Conservation (phyloP, 2,329 filamentous ascomycete genomes). For the Penicillium sp. region DNA sequence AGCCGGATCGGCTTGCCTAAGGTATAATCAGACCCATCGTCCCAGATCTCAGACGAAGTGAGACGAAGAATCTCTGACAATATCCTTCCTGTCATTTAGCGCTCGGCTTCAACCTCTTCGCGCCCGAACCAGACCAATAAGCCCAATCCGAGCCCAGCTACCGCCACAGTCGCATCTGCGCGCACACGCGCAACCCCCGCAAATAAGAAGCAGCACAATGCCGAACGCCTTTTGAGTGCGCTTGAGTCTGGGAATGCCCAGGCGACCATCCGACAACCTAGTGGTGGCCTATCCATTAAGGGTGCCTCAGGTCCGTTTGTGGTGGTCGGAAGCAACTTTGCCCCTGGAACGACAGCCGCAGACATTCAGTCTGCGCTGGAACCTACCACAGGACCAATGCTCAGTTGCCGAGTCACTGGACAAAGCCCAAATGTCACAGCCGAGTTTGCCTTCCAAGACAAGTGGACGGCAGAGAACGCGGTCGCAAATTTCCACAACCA, state of each 20-base stretch:
- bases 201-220: constrained; percentile 35
- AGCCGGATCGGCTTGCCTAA: constrained; percentile 61
- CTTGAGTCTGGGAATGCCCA: constrained; percentile 30
- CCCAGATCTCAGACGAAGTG: background rate
- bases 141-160: constrained; percentile 39
- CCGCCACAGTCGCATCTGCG: constrained; percentile 20
- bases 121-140: constrained; percentile 41
- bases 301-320: constrained; percentile 55
- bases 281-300: constrained; percentile 53
- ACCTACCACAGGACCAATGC: constrained; percentile 51
- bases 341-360: constrained; percentile 63
- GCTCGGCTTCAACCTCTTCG: constrained; percentile 42
- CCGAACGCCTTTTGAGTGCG: constrained; percentile 32
- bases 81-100: constrained; percentile 20
- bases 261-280: constrained; percentile 32
- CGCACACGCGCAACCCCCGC: constrained; percentile 26
- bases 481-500: constrained; percentile 63
- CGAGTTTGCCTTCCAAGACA: constrained; percentile 58
- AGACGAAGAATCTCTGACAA: background rate
- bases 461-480: constrained; percentile 56
- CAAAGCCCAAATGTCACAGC: constrained; percentile 58
- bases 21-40: constrained; percentile 32
- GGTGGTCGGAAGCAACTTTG: constrained; percentile 63
- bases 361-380: constrained; percentile 63
- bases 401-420: constrained; percentile 54